These are phyloP conservation scores for Myxozyma udenii DNA, from an alignment of 805 yeast genomes.

Conservation along the genomic window DNA sequence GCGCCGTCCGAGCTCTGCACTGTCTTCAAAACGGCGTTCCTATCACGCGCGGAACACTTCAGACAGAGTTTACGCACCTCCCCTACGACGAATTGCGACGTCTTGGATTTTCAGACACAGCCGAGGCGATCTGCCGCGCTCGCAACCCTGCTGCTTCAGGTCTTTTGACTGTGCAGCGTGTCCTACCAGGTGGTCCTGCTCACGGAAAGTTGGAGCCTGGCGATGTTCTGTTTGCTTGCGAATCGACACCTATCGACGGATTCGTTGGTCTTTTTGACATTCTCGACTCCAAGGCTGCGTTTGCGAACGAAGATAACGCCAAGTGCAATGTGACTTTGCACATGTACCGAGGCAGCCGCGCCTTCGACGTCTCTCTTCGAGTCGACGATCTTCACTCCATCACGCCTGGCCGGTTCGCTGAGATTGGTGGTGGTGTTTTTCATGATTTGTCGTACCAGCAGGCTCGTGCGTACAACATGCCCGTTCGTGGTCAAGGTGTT, in stretches of 20 bases:
- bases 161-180: conserved; percentile 20
- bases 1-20: conserved; percentile 23
- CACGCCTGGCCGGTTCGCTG: conserved; percentile 24
- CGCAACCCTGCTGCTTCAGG: conserved; percentile 18
- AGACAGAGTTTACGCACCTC: conserved; percentile 24
- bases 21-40: conserved; percentile 20
- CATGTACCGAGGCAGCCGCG: conserved; percentile 10
- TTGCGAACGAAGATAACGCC: neutral
- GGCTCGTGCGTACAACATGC: conserved; percentile 27
- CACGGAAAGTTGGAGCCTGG: conserved; percentile 26
- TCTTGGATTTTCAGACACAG: conserved; percentile 17
- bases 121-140: conserved; percentile 20
- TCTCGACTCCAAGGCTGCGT: conserved; percentile 6
- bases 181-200: conserved; percentile 27
- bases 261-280: conserved; percentile 24
- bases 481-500: conserved; percentile 25
- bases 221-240: conserved; percentile 24
- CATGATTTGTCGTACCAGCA: conserved; percentile 29
- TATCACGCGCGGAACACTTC: conserved; percentile 26
- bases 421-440: conserved; percentile 27
- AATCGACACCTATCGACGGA: conserved; percentile 11
- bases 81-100: conserved; percentile 27
- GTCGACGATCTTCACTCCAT: conserved; percentile 26
- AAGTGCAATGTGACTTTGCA: conserved; percentile 5
- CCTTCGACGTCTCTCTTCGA: conserved; percentile 5